Base-by-base conservation (phyloP, 2,329 filamentous ascomycete genomes). In the Westerdykella aurantiaca region DNA sequence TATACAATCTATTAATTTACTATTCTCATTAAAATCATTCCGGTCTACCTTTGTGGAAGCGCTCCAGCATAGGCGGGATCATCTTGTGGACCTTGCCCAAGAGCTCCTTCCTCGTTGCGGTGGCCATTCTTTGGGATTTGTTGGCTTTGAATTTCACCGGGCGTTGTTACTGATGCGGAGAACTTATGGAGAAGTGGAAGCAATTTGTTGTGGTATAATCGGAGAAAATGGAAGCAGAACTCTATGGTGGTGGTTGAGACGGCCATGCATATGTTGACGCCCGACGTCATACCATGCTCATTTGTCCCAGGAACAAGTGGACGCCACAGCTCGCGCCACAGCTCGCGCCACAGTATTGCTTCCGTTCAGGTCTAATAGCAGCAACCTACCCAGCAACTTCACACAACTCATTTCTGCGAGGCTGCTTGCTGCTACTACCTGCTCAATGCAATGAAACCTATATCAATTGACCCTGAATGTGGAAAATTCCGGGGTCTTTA, bases 31-130 rank as follows among this genome's bases (percentile, higher is more conserved):
- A 6, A 12, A 13, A 35, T 33, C 12, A 18, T 5, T 18, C 11
- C 34, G 23, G 18, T 44, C 37, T 63, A 88, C 91, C 93, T 77
- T 98, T 98, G 71, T 97, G 93, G 65, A 97, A 97, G 63, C 81
- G 87, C 64, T 93, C 87, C 42, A 96, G 79, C 88, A 98, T 88
- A 10, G 93, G 93, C 52, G 93, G 93, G 47, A 98, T 80, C 74
- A 98, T 85, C 65, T 85, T 88, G 76, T 85, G 86, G 61, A 90
- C 88, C 69, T 87, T 91, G 54, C 75, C 71, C 45, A 98, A 74
- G 42, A 95, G 73, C 56, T 86, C 82, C 68, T 82, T 86, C 17
- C 89, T 88, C 21, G 82, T 72, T 51, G 79, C 70, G 49, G 85
- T 56, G 16, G 70, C 67, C 70, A 73, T 73, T 39, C 40, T 60